Evolutionary conservation across 148 eudicot species (phyloP).

Genomic region (Cornus suecica): DNA sequence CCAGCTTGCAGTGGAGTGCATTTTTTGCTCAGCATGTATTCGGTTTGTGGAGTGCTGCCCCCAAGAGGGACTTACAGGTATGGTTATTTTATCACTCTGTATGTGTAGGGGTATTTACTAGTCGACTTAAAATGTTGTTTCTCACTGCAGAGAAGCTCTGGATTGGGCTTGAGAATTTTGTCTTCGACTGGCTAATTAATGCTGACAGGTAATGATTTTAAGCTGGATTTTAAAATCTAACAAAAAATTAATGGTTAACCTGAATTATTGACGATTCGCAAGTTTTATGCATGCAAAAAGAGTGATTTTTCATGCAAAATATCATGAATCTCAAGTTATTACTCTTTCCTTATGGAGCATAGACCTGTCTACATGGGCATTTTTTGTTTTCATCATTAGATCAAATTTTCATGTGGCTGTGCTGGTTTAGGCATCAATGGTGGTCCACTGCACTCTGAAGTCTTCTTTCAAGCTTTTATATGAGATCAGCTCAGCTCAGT

Average conservation of each 20-base stretch:
- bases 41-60: conserved; percentile 98
- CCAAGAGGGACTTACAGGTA: conserved; percentile 99
- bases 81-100: conserved; percentile 11
- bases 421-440: conserved; percentile 1
- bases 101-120: conserved; percentile 7
- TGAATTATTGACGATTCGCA: neutral
- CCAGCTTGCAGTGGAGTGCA: conserved; percentile 99
- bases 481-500: no score
- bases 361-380: neutral
- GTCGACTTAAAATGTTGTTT: conserved; percentile 16
- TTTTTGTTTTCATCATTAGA: neutral
- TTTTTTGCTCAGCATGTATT: conserved; percentile 99
- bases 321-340: neutral
- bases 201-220: conserved; percentile 80
- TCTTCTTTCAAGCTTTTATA: no score
- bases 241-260: neutral
- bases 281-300: neutral
- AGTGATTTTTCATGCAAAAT: neutral
- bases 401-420: neutral
- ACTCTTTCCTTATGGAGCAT: neutral
- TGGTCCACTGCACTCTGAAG: no score
- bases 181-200: conserved; percentile 97
- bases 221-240: conserved; percentile 11
- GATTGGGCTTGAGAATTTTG: conserved; percentile 97
- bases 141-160: conserved; percentile 83